Evolutionary conservation across 768 basidiomycete genomes (phyloP).

Genomic region (Tylopilus rubrobrunneus): DNA sequence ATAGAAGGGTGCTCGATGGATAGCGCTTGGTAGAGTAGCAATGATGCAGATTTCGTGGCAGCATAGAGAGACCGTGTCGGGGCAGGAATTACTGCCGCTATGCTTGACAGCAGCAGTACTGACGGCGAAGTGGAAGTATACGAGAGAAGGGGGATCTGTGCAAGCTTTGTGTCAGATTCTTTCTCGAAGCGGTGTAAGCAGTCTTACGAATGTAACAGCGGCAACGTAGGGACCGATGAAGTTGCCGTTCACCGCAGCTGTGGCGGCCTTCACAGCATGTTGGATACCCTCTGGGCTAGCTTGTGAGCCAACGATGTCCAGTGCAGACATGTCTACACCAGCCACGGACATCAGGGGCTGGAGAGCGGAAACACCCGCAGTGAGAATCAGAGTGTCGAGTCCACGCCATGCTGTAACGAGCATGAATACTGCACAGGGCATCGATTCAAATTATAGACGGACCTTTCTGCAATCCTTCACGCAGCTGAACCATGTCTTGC

Average conservation of each 20-base stretch:
- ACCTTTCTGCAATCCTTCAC: conserved; percentile 55
- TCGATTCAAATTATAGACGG: neutral
- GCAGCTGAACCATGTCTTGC: conserved; percentile 62
- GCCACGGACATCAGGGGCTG: conserved; percentile 72
- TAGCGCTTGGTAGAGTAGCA: conserved; percentile 73
- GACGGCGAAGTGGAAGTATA: conserved; percentile 63
- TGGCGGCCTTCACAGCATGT: conserved; percentile 51
- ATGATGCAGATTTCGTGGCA: conserved; percentile 77
- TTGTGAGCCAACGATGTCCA: conserved; percentile 32
- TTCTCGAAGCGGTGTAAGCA: neutral
- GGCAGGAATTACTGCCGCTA: conserved; percentile 77
- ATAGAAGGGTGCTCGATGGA: conserved; percentile 76
- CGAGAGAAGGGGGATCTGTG: conserved; percentile 72
- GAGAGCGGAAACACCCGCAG: conserved; percentile 81
- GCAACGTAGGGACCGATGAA: conserved; percentile 67
- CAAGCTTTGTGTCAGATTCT: neutral
- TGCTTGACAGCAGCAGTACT: conserved; percentile 73
- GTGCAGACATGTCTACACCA: conserved; percentile 40
- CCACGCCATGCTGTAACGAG: conserved; percentile 65
- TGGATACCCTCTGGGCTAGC: conserved; percentile 56
- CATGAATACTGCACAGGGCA: neutral
- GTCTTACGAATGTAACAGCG: conserved; percentile 67
- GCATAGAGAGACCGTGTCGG: conserved; percentile 84
- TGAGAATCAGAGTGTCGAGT: conserved; percentile 77
- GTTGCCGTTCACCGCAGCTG: conserved; percentile 57